Evolutionary conservation across 441 rosid genomes (phyloP).

Genomic region (Breynia disticha): DNA sequence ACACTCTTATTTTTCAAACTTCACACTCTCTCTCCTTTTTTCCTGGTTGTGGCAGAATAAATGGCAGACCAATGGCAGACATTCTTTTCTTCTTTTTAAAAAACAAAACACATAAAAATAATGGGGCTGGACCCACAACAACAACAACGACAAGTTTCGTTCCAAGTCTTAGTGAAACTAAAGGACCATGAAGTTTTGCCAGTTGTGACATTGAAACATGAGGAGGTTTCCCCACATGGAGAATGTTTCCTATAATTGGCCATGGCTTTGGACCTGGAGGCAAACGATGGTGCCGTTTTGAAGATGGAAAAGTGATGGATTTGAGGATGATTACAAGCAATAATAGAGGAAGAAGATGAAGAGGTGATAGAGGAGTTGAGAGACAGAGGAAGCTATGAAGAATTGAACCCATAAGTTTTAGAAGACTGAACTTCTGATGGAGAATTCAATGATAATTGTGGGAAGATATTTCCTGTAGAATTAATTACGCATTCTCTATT

Average conservation of each 20-base stretch:
- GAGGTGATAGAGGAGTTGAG: not conserved
- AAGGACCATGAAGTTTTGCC: slow-evolving; percentile 20
- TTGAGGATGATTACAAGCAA: not conserved
- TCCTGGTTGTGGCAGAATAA: too few species aligned
- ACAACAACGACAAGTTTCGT: slow-evolving; percentile 21
- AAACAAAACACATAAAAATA: too few species aligned
- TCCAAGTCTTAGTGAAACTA: slow-evolving; percentile 22
- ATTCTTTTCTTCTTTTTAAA: too few species aligned
- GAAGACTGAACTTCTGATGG: not conserved
- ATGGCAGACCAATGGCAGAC: too few species aligned
- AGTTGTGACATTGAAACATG: slow-evolving; percentile 14
- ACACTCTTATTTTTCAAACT: too few species aligned
- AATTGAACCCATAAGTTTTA: not conserved
- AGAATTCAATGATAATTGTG: not conserved
- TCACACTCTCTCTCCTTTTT: too few species aligned
- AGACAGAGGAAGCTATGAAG: not conserved
- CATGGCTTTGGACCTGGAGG: slow-evolving; percentile 33
- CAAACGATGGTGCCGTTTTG: not conserved
- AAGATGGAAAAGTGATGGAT: not conserved
- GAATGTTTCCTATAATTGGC: slow-evolving; percentile 26
- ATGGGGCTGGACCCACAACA: too few species aligned
- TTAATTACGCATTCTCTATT: too few species aligned
- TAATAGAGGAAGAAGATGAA: not conserved
- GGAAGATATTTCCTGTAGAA: too few species aligned
- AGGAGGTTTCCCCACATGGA: slow-evolving; percentile 11